These are phyloP conservation scores for Symbiodinium pilosum DNA, from an alignment of 73 alveolate species.

Conservation along the genomic window DNA sequence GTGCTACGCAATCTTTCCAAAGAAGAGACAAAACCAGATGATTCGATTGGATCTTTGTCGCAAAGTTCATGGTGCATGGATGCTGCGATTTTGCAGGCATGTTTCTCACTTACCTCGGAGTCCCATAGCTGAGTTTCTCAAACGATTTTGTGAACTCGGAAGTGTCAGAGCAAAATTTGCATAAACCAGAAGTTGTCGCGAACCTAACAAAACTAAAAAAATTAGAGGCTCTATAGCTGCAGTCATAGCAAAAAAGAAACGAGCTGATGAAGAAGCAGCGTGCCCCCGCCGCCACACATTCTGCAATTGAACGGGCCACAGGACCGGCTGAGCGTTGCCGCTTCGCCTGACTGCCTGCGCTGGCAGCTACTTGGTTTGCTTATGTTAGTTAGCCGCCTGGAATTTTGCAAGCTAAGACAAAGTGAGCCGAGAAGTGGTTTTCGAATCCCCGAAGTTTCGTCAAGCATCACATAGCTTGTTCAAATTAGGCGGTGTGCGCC, in stretches of 20 bases:
- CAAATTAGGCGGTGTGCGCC: not conserved
- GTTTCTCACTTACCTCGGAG: not conserved
- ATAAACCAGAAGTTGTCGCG: too few species aligned
- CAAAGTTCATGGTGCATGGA: too few species aligned
- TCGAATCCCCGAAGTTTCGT: not conserved
- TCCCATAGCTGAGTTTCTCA: not conserved
- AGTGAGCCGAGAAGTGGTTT: not conserved
- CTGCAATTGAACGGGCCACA: conserved; percentile 1
- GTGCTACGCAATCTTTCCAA: not conserved
- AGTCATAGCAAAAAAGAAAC: not conserved
- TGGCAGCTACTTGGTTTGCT: too few species aligned
- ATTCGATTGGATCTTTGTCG: too few species aligned
- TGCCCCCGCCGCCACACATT: not conserved
- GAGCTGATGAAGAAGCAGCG: not conserved
- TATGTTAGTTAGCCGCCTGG: too few species aligned
- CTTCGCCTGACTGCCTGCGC: not conserved
- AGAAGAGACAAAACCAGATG: not conserved
- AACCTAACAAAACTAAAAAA: too few species aligned
- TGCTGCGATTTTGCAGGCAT: not conserved
- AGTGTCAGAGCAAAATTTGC: too few species aligned
- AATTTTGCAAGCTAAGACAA: not conserved
- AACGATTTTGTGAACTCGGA: too few species aligned
- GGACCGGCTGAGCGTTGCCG: not conserved
- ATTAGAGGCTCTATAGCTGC: not conserved
- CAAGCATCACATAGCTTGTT: not conserved